These are phyloP conservation scores for Rhodotorula graminis DNA, from an alignment of 768 basidiomycete species.

Conservation along the genomic window DNA sequence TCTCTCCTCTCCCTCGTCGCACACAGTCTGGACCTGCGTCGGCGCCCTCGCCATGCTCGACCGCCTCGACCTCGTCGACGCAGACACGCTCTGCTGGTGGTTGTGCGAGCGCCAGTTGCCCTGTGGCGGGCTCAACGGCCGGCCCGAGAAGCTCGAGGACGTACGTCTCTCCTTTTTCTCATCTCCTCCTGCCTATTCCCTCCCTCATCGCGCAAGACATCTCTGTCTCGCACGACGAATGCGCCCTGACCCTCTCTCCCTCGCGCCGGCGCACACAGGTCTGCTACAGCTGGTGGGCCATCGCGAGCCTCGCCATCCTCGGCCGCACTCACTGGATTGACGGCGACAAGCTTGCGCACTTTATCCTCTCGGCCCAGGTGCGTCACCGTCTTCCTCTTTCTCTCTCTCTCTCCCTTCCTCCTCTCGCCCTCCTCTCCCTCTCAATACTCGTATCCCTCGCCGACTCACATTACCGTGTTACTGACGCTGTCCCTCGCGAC, in stretches of 20 bases:
- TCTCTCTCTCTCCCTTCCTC: background rate
- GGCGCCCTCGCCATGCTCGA: constrained; percentile 83
- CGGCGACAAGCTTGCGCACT: constrained; percentile 64
- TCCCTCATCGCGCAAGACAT: too few species aligned
- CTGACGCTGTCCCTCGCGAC: too few species aligned
- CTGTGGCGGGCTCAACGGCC: constrained; percentile 87
- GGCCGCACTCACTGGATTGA: constrained; percentile 83
- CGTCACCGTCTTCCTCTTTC: constrained; percentile 28
- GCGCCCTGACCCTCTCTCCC: too few species aligned
- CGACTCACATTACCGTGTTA: too few species aligned
- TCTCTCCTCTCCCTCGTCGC: background rate
- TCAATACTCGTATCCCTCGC: too few species aligned
- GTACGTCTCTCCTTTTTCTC: too few species aligned
- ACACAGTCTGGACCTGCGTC: constrained; percentile 78
- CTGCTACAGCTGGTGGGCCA: constrained; percentile 96
- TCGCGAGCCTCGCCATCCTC: constrained; percentile 80
- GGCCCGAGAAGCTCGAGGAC: constrained; percentile 97
- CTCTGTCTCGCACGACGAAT: too few species aligned
- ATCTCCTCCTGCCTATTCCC: background rate
- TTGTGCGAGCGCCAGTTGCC: constrained; percentile 86
- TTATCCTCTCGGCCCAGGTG: constrained; percentile 85
- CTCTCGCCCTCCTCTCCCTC: background rate
- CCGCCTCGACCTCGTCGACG: constrained; percentile 68
- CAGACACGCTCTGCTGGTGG: constrained; percentile 84
- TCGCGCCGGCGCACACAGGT: constrained; percentile 54